Conservation (phyloP, 139 green algal genomes). For the Picochlorum sp. region DNA sequence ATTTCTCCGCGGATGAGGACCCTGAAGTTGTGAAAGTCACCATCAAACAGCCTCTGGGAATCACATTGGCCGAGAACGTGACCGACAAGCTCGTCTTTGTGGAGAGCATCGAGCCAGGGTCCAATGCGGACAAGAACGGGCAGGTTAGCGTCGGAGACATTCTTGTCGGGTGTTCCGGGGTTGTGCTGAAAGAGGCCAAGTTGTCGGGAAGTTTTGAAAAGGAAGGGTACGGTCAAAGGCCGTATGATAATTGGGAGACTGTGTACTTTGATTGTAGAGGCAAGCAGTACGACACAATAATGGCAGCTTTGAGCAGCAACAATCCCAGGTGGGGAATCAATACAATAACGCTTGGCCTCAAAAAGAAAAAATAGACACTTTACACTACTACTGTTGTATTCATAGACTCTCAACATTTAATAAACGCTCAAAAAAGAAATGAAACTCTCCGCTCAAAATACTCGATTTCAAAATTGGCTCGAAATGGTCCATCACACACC, state of each 20-base stretch:
- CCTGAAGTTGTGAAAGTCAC: conserved; percentile 17
- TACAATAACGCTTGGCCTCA: conserved; percentile 24
- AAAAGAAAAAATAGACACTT: conserved; percentile 7
- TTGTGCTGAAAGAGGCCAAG: conserved; percentile 53
- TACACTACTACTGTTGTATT: not conserved
- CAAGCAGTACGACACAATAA: conserved; percentile 49
- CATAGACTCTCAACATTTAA: not conserved
- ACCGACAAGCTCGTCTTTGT: conserved; percentile 28
- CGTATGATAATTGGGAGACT: conserved; percentile 49
- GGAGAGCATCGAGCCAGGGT: conserved; percentile 33
- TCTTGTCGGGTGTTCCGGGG: conserved; percentile 22
- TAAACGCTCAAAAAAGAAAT: not conserved
- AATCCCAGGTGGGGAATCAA: conserved; percentile 50
- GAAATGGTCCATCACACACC: not conserved
- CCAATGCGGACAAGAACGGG: conserved; percentile 27
- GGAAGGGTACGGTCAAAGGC: conserved; percentile 44
- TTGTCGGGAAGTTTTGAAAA: conserved; percentile 23
- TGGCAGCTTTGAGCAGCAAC: conserved; percentile 50
- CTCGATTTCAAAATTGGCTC: not conserved
- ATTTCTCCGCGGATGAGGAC: too few species aligned
- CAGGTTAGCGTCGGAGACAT: conserved; percentile 16
- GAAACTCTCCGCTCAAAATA: conserved; percentile 3
- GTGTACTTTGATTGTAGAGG: conserved; percentile 42
- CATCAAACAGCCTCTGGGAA: conserved; percentile 30
- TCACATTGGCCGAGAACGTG: conserved; percentile 28